Evolutionary conservation across 176 grass and related monocot species (phyloP).

Genomic region (Aechmea fasciata): DNA sequence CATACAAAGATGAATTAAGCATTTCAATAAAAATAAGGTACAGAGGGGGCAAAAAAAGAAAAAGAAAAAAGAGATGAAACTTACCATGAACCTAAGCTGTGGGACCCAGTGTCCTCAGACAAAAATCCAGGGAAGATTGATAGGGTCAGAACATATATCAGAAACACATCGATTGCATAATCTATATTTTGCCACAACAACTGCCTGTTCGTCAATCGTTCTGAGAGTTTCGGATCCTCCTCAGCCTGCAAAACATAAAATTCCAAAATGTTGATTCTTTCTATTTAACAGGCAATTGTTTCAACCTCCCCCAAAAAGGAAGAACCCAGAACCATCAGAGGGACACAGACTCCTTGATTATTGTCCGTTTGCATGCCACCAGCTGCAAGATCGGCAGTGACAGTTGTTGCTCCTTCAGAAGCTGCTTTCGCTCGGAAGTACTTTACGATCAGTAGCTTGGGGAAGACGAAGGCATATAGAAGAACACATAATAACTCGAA

Average conservation of each 20-base stretch:
- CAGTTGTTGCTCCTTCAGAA: constrained; percentile 53
- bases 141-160: constrained; percentile 49
- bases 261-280: background rate
- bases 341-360: background rate
- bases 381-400: constrained; percentile 58
- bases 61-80: constrained; percentile 1
- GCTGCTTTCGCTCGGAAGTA: constrained; percentile 59
- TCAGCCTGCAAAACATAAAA: constrained; percentile 24
- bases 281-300: too few species aligned
- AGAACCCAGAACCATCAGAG: background rate
- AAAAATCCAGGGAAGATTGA: constrained; percentile 87
- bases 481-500: constrained; percentile 51
- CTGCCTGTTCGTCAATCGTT: constrained; percentile 46
- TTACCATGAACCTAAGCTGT: constrained; percentile 69
- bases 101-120: constrained; percentile 82
- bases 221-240: constrained; percentile 46
- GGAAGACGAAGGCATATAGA: constrained; percentile 65
- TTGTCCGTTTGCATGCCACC: constrained; percentile 28
- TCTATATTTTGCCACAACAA: constrained; percentile 53
- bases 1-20: background rate
- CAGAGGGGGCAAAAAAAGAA: background rate
- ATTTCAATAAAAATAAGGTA: background rate
- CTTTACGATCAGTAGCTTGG: constrained; percentile 80
- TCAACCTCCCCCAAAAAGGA: background rate
- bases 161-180: constrained; percentile 40